Conservation (phyloP, 2,329 filamentous ascomycete species). For the Didymella sp. region DNA sequence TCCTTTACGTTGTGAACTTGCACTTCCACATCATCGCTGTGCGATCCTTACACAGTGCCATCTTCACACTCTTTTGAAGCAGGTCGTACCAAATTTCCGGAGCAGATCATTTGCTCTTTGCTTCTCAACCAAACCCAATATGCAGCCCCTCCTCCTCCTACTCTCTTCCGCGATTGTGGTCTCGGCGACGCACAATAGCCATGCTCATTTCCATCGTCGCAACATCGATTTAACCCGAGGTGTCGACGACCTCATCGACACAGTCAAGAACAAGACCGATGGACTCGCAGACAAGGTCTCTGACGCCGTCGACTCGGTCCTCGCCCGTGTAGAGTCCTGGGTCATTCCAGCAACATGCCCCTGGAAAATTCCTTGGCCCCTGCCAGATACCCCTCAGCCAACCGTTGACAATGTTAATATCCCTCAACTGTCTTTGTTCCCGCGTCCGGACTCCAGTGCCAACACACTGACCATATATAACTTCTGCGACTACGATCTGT, state of each 20-base stretch:
- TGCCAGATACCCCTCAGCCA: constrained; percentile 21
- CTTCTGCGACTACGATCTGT: constrained; percentile 29
- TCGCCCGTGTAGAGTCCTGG: constrained; percentile 15
- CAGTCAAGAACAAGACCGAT: constrained; percentile 12
- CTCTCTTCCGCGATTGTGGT: constrained; percentile 7
- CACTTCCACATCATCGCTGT: constrained; percentile 9
- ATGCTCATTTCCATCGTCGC: constrained; percentile 8
- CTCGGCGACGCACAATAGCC: constrained; percentile 6
- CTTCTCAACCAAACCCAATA: background rate
- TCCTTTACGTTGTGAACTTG: constrained; percentile 10
- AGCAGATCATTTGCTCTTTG: background rate
- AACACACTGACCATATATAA: constrained; percentile 27
- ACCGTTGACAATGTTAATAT: constrained; percentile 13
- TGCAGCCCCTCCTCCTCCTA: constrained; percentile 5
- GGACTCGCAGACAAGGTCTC: constrained; percentile 8
- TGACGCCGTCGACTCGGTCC: constrained; percentile 11
- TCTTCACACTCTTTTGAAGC: constrained; percentile 7
- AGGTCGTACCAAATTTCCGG: background rate
- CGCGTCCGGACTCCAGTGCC: constrained; percentile 10
- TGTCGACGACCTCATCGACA: constrained; percentile 5
- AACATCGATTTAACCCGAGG: constrained; percentile 7
- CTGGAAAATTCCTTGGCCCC: constrained; percentile 21
- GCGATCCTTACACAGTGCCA: constrained; percentile 7
- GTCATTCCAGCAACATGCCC: constrained; percentile 17
- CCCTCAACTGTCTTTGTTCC: constrained; percentile 25